Evolutionary conservation across 78 protist species (phyloP).

Genomic region (Diacronema lutheri): DNA sequence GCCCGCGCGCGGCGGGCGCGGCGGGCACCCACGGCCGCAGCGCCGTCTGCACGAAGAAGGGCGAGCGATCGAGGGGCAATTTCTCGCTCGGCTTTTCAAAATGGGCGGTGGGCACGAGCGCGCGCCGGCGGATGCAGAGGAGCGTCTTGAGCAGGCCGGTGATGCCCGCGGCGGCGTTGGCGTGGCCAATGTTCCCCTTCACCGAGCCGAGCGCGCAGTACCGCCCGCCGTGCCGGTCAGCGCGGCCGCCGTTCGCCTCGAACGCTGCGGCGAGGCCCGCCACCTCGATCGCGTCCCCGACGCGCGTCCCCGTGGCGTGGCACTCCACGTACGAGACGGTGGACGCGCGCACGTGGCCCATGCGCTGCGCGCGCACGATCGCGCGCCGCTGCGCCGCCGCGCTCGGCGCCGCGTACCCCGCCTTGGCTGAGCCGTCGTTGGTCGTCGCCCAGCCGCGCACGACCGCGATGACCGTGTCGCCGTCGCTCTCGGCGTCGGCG

Average conservation of each 20-base stretch:
- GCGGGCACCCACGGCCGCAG: not conserved
- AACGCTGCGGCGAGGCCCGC: constrained; percentile 12
- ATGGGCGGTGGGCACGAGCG: constrained; percentile 44
- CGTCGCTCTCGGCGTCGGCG: constrained; percentile 4
- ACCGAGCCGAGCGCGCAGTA: constrained; percentile 19
- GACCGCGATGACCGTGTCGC: not conserved
- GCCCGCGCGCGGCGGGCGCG: not conserved
- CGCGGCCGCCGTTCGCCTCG: not conserved
- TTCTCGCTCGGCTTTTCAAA: not conserved
- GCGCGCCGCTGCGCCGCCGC: constrained; percentile 28
- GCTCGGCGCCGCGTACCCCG: constrained; percentile 39
- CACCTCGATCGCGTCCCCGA: constrained; percentile 42
- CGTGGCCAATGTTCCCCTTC: constrained; percentile 36
- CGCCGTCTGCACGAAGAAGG: not conserved
- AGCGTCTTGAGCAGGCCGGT: constrained; percentile 36
- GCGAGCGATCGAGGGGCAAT: not conserved
- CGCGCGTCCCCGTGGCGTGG: constrained; percentile 38
- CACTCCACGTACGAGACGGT: constrained; percentile 23
- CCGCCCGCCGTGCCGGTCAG: not conserved
- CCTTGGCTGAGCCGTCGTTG: constrained; percentile 42
- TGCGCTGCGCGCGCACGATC: not conserved
- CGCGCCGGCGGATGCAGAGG: not conserved
- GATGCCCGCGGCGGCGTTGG: constrained; percentile 41
- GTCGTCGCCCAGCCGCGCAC: not conserved
- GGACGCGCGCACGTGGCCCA: not conserved